A percentile compares a stretch with the other conserved stretches of the same genome.
Conservation (phyloP, 176 grass and related monocot species). For the Themeda triandra region DNA sequence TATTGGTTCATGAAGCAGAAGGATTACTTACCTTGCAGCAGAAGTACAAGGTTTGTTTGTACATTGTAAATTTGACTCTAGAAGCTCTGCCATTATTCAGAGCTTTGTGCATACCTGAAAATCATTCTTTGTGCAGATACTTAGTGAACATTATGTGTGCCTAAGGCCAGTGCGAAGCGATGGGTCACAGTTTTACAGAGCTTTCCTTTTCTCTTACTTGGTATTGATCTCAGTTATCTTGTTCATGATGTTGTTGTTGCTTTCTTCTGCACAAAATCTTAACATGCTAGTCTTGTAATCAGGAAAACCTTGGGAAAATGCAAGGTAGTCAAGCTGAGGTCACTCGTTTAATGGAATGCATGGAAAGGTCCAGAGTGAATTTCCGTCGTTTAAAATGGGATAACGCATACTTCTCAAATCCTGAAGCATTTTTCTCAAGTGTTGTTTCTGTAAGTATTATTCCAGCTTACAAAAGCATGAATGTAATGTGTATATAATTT, state of each 20-base stretch:
- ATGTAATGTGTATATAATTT: neutral
- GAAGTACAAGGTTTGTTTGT: constrained; percentile 1
- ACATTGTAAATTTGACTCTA: neutral
- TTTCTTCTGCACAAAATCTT: neutral
- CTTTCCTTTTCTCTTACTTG: constrained; percentile 21
- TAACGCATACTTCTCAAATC: neutral
- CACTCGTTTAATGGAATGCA: neutral
- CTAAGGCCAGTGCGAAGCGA: neutral
- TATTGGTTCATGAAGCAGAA: neutral
- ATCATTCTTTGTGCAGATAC: neutral
- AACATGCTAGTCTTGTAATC: neutral
- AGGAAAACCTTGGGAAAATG: constrained; percentile 5
- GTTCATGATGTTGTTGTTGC: neutral
- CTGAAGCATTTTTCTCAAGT: constrained; percentile 6
- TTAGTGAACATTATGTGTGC: neutral
- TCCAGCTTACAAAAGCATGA: neutral
- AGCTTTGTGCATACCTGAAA: neutral
- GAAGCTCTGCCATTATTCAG: neutral
- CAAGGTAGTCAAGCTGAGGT: neutral
- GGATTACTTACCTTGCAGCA: neutral
- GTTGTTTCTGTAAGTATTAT: neutral
- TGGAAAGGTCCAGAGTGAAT: neutral
- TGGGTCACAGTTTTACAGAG: constrained; percentile 17
- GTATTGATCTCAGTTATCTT: neutral
- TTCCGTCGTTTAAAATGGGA: neutral